Base-by-base conservation (phyloP, 1,284 basidiomycete species). In the Boletellus deceptivus region DNA sequence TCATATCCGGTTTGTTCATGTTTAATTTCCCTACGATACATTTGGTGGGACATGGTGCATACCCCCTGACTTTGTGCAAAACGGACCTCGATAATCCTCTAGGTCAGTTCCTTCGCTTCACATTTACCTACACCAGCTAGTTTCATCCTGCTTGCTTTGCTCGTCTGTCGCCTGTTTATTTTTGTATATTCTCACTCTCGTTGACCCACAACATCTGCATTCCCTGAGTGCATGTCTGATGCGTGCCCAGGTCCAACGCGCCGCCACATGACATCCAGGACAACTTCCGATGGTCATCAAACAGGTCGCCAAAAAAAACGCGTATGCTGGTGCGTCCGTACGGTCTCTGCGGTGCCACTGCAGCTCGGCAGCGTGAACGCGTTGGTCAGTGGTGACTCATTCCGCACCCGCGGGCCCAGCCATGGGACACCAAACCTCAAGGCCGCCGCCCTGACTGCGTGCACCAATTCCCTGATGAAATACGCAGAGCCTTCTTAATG, bases 111-210 rank as follows among this genome's bases (percentile, higher is more conserved):
- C 37, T 50, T 41, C 33, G n/a, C 16, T 33, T 20, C 37, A 31
- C 49, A 43, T 48, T 45, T 37, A 45, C 46, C 38, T 52, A 48
- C 46, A 38, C 51, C 52, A 51, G 42, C 53, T 54, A 61, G 48
- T 51, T 52, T 53, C 47, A n/a, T 50, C 51, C 14, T 47, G 47
- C 49, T 62, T 62, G 55, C 52, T 60, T 53, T 65, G 53, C 56
- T 52, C 27, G 47, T 49, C 53, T 57, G 46, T 49, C 53, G 40
- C 48, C 54, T 53, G 34, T 53, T 46, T 52, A 47, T 52, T 54
- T 51, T 36, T 54, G 58, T 57, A 49, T 56, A 60, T 60, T 48
- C 20, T 46, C 50, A 44, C 49, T 41, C 46, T 43, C 25, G 24
- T 48, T 52, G 44, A 59, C 50, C 27, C 45, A 54, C 45, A 46